Evolutionary conservation across 345 rosid genomes (phyloP), one percentile per base, ranked within the genome.

Genomic region (Moricandia arvensis): DNA sequence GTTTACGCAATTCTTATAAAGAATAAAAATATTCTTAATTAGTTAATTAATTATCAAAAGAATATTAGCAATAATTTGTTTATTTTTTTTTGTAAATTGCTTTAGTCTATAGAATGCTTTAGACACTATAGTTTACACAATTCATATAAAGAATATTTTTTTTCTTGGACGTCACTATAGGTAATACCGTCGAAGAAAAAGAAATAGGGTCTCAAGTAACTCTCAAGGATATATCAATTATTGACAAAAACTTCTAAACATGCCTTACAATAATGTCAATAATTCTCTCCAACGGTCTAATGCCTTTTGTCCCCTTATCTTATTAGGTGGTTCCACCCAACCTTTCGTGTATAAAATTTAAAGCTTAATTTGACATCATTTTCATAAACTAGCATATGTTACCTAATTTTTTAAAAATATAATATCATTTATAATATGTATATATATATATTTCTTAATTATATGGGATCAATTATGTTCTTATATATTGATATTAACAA

Each of bases 231-330:
- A 47, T 35, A 8, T 60, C 55, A 68, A 68, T 75, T 68, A 68
- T 59, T 26, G 53, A 51, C 67, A 75, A 60, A n/a, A 75, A 9
- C 59, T 29, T 68, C 47, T 31, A 69, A 34, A 55, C 13, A 12
- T 21, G 12, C 33, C 37, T 34, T 29, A 63, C 29, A 21, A 69
- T 71, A 58, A 47, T 64, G 72, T 15, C 62, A 77, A 77, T 77
- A 64, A 71, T 77, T 34, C 62, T 31, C 57, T 33, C 72, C 76
- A 71, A 65, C 72, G 72, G 76, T 71, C 76, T 3, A 71, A 31
- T 77, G 55, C 72, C 72, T 64, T 71, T 77, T 77, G 80, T 77
- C 72, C 61, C 68, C 80, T 65, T 71, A 64, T 63, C 66, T 55
- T 55, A 0, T 21, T 13, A 6, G 54, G 75, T 71, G 7, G 80